Base-by-base conservation (phyloP, 2,329 filamentous ascomycete genomes). In the Verticillium isaacii region DNA sequence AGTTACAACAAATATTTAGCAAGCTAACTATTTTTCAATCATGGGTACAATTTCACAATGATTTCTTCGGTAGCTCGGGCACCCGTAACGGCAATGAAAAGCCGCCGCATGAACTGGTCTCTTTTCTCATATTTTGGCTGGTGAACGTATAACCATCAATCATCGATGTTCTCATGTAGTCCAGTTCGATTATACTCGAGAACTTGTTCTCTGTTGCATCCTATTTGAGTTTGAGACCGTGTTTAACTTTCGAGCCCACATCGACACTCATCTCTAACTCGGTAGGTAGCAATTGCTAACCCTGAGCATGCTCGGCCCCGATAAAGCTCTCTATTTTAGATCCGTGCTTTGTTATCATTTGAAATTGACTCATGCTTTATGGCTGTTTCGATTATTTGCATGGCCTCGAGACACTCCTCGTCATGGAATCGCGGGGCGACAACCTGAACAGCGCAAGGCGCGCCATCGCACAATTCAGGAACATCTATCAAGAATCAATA, bases 381-480 rank as follows among this genome's bases (percentile, higher is more conserved):
- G 19, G 60, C 63, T 29, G 54, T 59, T 37, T 75, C 73, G 45
- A 76, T 71, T 6, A 75, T 65, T 6, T 67, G 57, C 11, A 73
- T 68, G 1, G 69, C 71, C 12, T 65, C 62, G 11, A 79, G 64
- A 58, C 75, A 78, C 62, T 82, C 77, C 64, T 84, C 81, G 23
- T 84, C 82, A 56, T 77, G 75, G 71, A 82, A 77, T 1, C 73
- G 72, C 9, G 76, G 77, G 0, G 80, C 74, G 23, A 80, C 68
- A 3, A 84, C 64, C 64, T 84, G 80, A 4, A 84, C 66, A 3
- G 79, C 73, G 23, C 77, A 78, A 0, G 82, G 80, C 3, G 75
- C 72, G 1, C 78, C 79, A 45, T 82, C 74, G 0, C 75, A 68
- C 0, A 67, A 65, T 5, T 74, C 72, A 0, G 78, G 72, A 3